phyloP scores from a whole-genome alignment of 1,284 basidiomycete genomes.

The Neolentinus lepideus region DNA sequence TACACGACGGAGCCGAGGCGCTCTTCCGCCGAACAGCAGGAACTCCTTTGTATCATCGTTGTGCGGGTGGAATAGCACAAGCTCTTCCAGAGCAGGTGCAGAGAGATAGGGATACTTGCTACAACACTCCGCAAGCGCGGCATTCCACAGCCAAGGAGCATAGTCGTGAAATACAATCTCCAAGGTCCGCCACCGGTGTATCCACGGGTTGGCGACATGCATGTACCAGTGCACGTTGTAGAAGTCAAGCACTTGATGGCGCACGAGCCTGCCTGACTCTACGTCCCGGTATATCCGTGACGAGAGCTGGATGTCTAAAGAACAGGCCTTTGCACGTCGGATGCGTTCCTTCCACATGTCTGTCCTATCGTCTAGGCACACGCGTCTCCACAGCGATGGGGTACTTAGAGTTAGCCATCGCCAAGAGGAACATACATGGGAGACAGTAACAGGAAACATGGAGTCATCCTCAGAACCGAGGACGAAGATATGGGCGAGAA shows the following conservation, averaged over 20 bases:
- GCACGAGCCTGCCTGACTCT: slow-evolving; percentile 4
- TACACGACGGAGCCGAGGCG: slow-evolving; percentile 45
- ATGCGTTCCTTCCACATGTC: slow-evolving; percentile 56
- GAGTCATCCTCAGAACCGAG: slow-evolving; percentile 47
- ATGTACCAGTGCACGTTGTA: slow-evolving; percentile 51
- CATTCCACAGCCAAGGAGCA: slow-evolving; percentile 58
- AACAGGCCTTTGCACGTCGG: slow-evolving; percentile 45
- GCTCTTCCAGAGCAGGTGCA: slow-evolving; percentile 42
- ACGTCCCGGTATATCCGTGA: slow-evolving; percentile 7
- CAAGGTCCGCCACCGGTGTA: slow-evolving; percentile 52
- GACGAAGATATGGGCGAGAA: slow-evolving; percentile 54
- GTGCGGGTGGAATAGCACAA: slow-evolving; percentile 47
- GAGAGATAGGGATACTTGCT: slow-evolving; percentile 25
- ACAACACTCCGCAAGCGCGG: slow-evolving; percentile 45
- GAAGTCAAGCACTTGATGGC: slow-evolving; percentile 29
- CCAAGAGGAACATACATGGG: slow-evolving; percentile 61
- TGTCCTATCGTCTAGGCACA: slow-evolving; percentile 39
- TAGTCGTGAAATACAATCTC: slow-evolving; percentile 47
- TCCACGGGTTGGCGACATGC: slow-evolving; percentile 43
- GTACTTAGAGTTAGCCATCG: slow-evolving; percentile 48
- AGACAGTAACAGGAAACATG: slow-evolving; percentile 49
- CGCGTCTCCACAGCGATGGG: slow-evolving; percentile 51
- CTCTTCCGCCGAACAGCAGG: slow-evolving; percentile 50
- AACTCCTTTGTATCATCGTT: slow-evolving; percentile 67
- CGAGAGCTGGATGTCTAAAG: slow-evolving; percentile 46